A percentile compares a stretch with the other conserved stretches of the same genome.
phyloP scores from a whole-genome alignment of 1,139 yeast genomes.

The Magnusiomyces magnusii region DNA sequence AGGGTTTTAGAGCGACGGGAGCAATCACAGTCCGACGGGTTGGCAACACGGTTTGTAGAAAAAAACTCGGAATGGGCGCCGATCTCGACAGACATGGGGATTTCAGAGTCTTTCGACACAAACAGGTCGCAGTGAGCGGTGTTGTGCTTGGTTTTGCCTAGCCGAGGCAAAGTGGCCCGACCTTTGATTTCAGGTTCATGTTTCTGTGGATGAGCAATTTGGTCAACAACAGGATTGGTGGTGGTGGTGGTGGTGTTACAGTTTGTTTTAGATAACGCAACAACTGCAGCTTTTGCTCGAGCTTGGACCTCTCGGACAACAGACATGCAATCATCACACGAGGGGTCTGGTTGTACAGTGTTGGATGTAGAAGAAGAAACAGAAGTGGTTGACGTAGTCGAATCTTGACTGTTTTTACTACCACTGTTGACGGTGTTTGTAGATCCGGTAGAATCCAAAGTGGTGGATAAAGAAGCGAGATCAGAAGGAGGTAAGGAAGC shows the following conservation, averaged over 20 bases:
- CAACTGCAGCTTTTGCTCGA: neutral
- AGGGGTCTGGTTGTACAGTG: neutral
- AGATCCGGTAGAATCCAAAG: neutral
- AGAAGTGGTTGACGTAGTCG: neutral
- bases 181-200: neutral
- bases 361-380: neutral
- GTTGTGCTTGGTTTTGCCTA: neutral
- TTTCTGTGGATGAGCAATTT: neutral
- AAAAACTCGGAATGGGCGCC: neutral
- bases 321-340: neutral
- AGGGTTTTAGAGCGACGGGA: neutral
- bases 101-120: neutral
- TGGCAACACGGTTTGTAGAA: neutral
- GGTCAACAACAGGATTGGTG: neutral
- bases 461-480: neutral
- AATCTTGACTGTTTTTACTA: neutral
- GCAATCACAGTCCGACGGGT: neutral
- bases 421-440: neutral
- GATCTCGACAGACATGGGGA: conserved; percentile 5
- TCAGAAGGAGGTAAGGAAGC: neutral
- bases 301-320: neutral
- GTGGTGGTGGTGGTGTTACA: neutral
- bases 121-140: neutral
- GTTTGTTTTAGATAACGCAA: neutral
- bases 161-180: neutral